Base-by-base conservation (phyloP, 257 asterid genomes). In the Misopates orontium region DNA sequence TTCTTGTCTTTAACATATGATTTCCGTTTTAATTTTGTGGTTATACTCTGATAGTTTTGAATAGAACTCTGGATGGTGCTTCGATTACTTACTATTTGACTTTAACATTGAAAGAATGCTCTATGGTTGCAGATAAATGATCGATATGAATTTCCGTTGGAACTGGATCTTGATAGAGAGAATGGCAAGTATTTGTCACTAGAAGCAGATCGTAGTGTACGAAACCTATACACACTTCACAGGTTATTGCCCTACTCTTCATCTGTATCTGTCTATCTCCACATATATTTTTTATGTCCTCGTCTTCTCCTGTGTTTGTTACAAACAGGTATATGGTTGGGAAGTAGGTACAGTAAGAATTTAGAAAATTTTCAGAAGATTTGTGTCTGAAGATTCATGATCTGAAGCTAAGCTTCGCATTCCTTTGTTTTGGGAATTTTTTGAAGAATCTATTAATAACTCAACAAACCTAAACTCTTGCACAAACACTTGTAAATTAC, bases 101-200 rank as follows among this genome's bases (percentile, higher is more conserved):
- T 36, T 36, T 36, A 10, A 36, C 42, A 36, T 36, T 36, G 42
- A 36, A 36, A 36, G 8, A 36, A 1, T 5, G 42, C 42, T 36
- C 10, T 67, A 18, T 60, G 71, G 56, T 56, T 81, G 78, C 91
- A 94, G 99, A 90, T 93, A 80, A 93, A 93, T 77, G 99, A 93
- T 57, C 95, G 96, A 41, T 90, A 93, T 80, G 99, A 90, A 78
- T 93, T 93, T 64, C 99, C 97, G 16, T 78, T 88, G 79, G 95
- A 90, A 80, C 97, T 93, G 69, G 99, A 93, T 78, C 89, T 93
- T 69, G 99, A 93, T 75, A 83, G 90, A 80, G 97, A 84, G 59
- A 77, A 86, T 45, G 95, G 99, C 14, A 93, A 93, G 80, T 93
- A 93, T 84, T 77, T 93, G 75, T 87, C 97, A 10, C 99, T 96